These are phyloP conservation scores for Curvularia sp. DNA, from an alignment of 2,329 filamentous ascomycete species.

Conservation along the genomic window DNA sequence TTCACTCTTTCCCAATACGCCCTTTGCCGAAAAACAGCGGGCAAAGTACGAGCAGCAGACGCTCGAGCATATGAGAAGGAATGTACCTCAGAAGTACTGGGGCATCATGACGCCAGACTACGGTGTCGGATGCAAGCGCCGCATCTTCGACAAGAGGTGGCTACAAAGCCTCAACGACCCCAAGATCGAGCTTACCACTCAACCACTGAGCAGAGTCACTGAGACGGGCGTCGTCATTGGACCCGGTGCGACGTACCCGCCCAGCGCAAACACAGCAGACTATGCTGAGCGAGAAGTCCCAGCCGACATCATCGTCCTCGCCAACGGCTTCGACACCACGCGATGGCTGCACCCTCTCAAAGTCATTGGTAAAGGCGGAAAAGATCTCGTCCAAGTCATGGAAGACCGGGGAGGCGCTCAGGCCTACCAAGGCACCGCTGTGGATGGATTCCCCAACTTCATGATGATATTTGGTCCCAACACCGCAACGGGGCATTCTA, in stretches of 20 bases:
- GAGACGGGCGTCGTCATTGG: constrained; percentile 60
- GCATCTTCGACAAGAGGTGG: constrained; percentile 67
- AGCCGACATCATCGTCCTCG: constrained; percentile 67
- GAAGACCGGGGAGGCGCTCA: constrained; percentile 65
- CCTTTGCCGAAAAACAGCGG: constrained; percentile 50
- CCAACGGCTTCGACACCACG: constrained; percentile 67
- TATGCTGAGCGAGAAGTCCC: constrained; percentile 54
- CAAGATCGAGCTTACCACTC: constrained; percentile 63
- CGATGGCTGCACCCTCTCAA: constrained; percentile 62
- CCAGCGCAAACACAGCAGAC: constrained; percentile 43
- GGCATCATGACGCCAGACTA: constrained; percentile 69
- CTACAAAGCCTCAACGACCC: constrained; percentile 60
- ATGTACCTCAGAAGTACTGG: constrained; percentile 66
- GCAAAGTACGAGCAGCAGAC: constrained; percentile 54
- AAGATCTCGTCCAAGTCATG: constrained; percentile 64
- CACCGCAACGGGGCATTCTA: constrained; percentile 67
- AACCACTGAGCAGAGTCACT: constrained; percentile 58
- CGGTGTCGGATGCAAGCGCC: constrained; percentile 68
- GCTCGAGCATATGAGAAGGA: constrained; percentile 57
- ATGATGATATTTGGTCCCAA: constrained; percentile 71
- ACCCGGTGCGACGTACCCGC: constrained; percentile 58
- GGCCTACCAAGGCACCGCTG: constrained; percentile 66
- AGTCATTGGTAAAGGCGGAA: constrained; percentile 60
- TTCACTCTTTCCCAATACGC: constrained; percentile 55
- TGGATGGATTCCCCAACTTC: constrained; percentile 67